These are phyloP conservation scores for Metschnikowia noctiluminum DNA, from an alignment of 805 yeast genomes.

Conservation along the genomic window DNA sequence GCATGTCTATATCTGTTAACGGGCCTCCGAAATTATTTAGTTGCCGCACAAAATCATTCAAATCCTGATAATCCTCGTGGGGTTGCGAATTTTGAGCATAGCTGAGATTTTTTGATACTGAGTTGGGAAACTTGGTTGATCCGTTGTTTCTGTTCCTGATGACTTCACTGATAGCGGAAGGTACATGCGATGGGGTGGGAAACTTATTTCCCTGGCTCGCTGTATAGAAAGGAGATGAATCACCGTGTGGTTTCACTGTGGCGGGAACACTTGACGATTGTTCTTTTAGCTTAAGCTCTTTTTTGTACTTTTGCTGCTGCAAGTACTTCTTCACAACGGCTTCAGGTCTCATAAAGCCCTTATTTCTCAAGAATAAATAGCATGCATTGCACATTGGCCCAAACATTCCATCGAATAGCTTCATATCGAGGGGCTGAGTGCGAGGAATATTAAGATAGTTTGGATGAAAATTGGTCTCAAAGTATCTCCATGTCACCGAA, in stretches of 20 bases:
- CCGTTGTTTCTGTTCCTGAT: conserved; percentile 20
- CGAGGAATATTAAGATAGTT: conserved; percentile 36
- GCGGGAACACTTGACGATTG: conserved; percentile 12
- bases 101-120: conserved; percentile 9
- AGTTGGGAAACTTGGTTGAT: conserved; percentile 1
- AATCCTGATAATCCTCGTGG: conserved; percentile 27
- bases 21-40: conserved; percentile 41
- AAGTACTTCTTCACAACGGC: conserved; percentile 43
- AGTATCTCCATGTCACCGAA: conserved; percentile 43
- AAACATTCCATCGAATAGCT: conserved; percentile 44
- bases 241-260: conserved; percentile 4
- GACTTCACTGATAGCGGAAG: conserved; percentile 37
- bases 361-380: conserved; percentile 39
- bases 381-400: conserved; percentile 48
- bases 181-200: conserved; percentile 39
- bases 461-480: conserved; percentile 37
- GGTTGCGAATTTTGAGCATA: conserved; percentile 12
- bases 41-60: conserved; percentile 41
- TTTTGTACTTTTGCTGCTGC: conserved; percentile 43
- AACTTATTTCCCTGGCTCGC: conserved; percentile 26
- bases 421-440: conserved; percentile 37
- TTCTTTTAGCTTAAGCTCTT: conserved; percentile 31
- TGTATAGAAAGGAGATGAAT: conserved; percentile 11
- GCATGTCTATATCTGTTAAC: conserved; percentile 44
- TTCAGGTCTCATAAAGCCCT: conserved; percentile 45